Conservation (phyloP, 768 basidiomycete species). For the Mycena floridula region DNA sequence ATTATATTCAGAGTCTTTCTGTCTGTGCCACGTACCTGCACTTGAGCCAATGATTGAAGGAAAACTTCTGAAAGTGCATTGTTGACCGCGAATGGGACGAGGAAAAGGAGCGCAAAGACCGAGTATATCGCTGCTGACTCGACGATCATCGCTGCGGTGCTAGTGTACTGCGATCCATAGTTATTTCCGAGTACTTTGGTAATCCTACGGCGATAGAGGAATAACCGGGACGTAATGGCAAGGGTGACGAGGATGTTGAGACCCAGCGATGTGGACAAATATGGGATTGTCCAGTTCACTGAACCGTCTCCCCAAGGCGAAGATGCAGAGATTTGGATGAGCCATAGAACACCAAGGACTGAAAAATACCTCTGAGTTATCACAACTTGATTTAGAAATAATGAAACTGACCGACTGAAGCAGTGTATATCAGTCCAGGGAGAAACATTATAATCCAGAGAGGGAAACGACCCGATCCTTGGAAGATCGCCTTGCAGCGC, state of each 20-base stretch:
- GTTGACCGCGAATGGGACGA: slow-evolving; percentile 25
- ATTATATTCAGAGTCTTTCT: background rate
- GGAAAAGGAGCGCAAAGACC: slow-evolving; percentile 23
- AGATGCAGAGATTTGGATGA: slow-evolving; percentile 4
- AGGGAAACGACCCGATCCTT: too few species aligned
- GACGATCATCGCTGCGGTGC: slow-evolving; percentile 27
- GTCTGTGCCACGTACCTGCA: slow-evolving; percentile 17
- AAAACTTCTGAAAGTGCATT: slow-evolving; percentile 22
- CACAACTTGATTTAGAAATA: background rate
- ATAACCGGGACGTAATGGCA: slow-evolving; percentile 29
- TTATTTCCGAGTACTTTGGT: slow-evolving; percentile 15
- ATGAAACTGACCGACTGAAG: slow-evolving; percentile 6
- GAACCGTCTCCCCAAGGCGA: slow-evolving; percentile 10
- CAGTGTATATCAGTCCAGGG: too few species aligned
- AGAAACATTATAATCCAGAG: too few species aligned
- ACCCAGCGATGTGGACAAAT: slow-evolving; percentile 27
- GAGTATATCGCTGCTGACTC: slow-evolving; percentile 33
- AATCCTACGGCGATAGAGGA: slow-evolving; percentile 19
- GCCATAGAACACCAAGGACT: slow-evolving; percentile 7
- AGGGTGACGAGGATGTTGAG: slow-evolving; percentile 31
- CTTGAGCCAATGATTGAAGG: slow-evolving; percentile 15
- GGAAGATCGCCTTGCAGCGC: too few species aligned
- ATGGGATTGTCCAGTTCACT: slow-evolving; percentile 27
- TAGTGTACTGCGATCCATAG: slow-evolving; percentile 23
- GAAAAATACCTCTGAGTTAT: background rate